A percentile compares a stretch with the other conserved stretches of the same genome.
Evolutionary conservation across 495 filamentous ascomycete genomes (phyloP).

Genomic region (Immersiella caudata): DNA sequence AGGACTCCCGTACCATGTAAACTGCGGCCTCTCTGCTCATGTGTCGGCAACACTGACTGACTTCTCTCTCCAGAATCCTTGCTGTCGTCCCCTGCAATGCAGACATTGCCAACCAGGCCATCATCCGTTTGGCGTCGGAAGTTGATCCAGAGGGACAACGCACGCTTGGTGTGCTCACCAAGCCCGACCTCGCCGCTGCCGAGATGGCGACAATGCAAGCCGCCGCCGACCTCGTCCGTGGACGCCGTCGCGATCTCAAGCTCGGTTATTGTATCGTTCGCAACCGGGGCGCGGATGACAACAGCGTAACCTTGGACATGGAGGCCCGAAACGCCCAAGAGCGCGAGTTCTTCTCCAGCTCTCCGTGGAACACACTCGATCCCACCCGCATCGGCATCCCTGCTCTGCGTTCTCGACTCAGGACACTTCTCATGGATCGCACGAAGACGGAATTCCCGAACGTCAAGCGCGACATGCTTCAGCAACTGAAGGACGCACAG

Average conservation of each 20-base stretch:
- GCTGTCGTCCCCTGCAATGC: conserved; percentile 60
- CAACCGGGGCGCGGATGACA: conserved; percentile 53
- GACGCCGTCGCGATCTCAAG: conserved; percentile 36
- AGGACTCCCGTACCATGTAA: conserved; percentile 29
- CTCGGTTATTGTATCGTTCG: conserved; percentile 63
- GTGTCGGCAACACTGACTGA: background rate
- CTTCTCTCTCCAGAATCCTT: conserved; percentile 39
- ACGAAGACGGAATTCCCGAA: conserved; percentile 50
- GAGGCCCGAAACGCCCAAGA: conserved; percentile 39
- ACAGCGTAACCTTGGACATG: conserved; percentile 9
- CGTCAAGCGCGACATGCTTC: conserved; percentile 42
- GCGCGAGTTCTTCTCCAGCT: conserved; percentile 40
- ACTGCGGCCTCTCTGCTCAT: background rate
- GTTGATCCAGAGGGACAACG: conserved; percentile 51
- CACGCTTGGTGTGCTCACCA: conserved; percentile 63
- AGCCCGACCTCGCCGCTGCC: conserved; percentile 58
- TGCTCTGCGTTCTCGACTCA: conserved; percentile 45
- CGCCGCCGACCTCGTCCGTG: conserved; percentile 47
- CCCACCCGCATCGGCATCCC: conserved; percentile 44
- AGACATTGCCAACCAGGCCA: conserved; percentile 63
- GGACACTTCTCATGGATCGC: conserved; percentile 40
- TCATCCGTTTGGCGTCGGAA: conserved; percentile 55
- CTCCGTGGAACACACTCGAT: conserved; percentile 27
- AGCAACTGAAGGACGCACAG: background rate
- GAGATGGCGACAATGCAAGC: conserved; percentile 49